phyloP scores from a whole-genome alignment of 2,329 filamentous ascomycete genomes.

The Colletotrichum sp. region DNA sequence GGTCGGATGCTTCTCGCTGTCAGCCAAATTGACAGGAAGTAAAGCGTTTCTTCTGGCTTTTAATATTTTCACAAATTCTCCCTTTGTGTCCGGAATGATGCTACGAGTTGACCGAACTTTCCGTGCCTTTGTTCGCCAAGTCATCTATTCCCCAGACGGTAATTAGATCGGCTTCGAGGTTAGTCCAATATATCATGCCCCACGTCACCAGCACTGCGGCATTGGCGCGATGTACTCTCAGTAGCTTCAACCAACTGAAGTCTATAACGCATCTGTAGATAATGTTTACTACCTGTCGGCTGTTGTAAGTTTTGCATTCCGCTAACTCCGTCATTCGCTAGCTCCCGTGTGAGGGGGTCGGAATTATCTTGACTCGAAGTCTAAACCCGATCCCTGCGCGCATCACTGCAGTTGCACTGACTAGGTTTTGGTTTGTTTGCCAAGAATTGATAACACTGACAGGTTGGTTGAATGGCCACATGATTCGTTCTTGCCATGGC shows the following conservation, averaged over 20 bases:
- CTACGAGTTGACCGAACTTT: background rate
- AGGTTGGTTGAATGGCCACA: background rate
- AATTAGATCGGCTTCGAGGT: background rate
- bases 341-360: background rate
- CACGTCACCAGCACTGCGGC: background rate
- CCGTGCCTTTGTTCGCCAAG: background rate
- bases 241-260: background rate
- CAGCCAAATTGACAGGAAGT: background rate
- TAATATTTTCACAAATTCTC: background rate
- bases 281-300: background rate
- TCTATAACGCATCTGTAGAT: no score
- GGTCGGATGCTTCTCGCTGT: background rate
- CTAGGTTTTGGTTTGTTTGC: background rate
- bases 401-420: background rate
- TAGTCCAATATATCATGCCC: background rate
- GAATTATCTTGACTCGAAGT: background rate
- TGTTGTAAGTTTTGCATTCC: background rate
- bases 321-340: background rate
- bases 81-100: background rate
- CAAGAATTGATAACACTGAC: background rate
- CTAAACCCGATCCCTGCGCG: background rate
- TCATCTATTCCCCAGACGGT: background rate
- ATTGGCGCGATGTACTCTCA: background rate
- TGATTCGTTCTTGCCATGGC: accelerated
- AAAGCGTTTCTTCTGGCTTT: background rate